Base-by-base conservation (phyloP, 768 basidiomycete species). In the Rhizopogon vulgaris region DNA sequence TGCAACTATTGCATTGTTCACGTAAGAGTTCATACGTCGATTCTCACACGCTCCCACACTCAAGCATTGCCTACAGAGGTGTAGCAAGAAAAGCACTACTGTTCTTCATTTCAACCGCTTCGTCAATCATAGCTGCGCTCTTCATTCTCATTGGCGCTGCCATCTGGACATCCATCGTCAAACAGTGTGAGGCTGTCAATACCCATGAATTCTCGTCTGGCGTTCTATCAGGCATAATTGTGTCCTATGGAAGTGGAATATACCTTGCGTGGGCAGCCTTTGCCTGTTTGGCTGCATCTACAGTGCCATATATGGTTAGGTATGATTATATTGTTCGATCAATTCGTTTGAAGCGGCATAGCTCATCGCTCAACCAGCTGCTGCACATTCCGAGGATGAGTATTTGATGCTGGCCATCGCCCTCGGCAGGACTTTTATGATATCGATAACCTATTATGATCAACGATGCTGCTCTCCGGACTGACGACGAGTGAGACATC, bases 291-390 rank as follows among this genome's bases (percentile, higher is more conserved):
- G 65, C 80, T 36, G 72, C 76, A 17, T 88, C 89, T 1, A 71
- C 83, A 46, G 63, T 87, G 38, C 90, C 90, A 12, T 91, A 90
- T 62, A 77, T 87, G 75, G 76, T 89, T 59, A 89, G 82, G 88
- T 88, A 55, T 41, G 82, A 64, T 6, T 39, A 6, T 52, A 41
- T 49, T 27, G n/a, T 38, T 18, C 48, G 10, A n/a, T n/a, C 10
- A 7, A 18, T 24, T 17, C 9, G 2, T 14, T 10, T 12, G 3
- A n/a, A n/a, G 40, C 38, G 47, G 52, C 25, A 51, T 24, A 3
- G 32, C 10, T 18, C 36, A 45, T 28, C n/a, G 17, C 5, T 56
- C 25, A 38, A 27, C n/a, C 56, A 90, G 88, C 58, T 90, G 87
- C 61, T 90, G 86, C 69, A 90, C 89, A 49, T 90, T 76, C 71